Conservation (phyloP, 345 rosid genomes). For the rapeseed (Brassica napus) region Da-Ae NC_063439.1:6883501-6884000, state of each 20-base stretch:
- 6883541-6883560: conserved; percentile 38
- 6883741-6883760: too few species aligned
- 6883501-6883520: conserved; percentile 2
- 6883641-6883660: conserved; percentile 86
- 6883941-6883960: conserved; percentile 97
- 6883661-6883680: conserved; percentile 99
- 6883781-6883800: conserved; percentile 24
- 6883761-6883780: neutral
- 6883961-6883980: conserved; percentile 92
- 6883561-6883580: conserved; percentile 95
- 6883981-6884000: conserved; percentile 26
- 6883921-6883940: conserved; percentile 97
- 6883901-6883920: conserved; percentile 98
- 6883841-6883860: conserved; percentile 99
- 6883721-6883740: too few species aligned
- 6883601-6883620: conserved; percentile 90
- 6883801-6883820: conserved; percentile 34
- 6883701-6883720: too few species aligned
- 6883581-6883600: conserved; percentile 99
- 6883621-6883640: conserved; percentile 79
- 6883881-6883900: conserved; percentile 99
- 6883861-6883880: conserved; percentile 92
- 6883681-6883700: conserved; percentile 25
- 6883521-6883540: conserved; percentile 24
- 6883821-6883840: conserved; percentile 93